phyloP scores from a whole-genome alignment of 306 rosid species.

The Arachis stenosperma region DNA sequence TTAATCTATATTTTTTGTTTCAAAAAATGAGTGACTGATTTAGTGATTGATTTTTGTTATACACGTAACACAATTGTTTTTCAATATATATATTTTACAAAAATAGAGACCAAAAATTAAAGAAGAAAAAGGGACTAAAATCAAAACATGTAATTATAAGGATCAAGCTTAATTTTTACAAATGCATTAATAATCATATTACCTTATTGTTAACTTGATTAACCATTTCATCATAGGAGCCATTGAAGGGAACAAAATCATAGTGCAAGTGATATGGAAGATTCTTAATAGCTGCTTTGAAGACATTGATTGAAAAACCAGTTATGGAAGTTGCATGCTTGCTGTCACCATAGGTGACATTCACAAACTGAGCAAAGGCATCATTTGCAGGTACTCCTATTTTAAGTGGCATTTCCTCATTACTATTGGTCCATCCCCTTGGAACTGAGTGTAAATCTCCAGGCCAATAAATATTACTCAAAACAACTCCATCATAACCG shows the following conservation, averaged over 20 bases:
- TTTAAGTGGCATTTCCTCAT: constrained; percentile 30
- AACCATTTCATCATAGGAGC: constrained; percentile 61
- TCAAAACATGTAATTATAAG: no score
- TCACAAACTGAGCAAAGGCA: constrained; percentile 60
- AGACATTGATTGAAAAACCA: constrained; percentile 64
- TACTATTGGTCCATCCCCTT: constrained; percentile 37
- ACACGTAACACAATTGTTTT: no score
- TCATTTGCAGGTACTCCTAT: constrained; percentile 56
- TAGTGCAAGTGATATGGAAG: constrained; percentile 49
- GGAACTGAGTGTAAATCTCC: constrained; percentile 46
- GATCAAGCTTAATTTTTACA: no score
- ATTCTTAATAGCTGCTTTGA: constrained; percentile 43
- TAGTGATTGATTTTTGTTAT: no score
- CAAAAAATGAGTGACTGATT: no score
- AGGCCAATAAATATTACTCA: constrained; percentile 49
- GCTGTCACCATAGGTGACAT: constrained; percentile 34
- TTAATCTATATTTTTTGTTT: no score
- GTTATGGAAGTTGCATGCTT: constrained; percentile 37
- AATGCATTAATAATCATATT: background rate
- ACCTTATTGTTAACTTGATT: constrained; percentile 57
- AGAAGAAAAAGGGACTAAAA: no score
- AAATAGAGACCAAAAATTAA: no score
- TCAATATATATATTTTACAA: no score
- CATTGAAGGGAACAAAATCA: constrained; percentile 45
- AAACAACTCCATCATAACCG: constrained; percentile 8